Evolutionary conservation across 805 yeast species (phyloP), one percentile per base, ranked within the genome.

Genomic region (Isabelozyma heimii): DNA sequence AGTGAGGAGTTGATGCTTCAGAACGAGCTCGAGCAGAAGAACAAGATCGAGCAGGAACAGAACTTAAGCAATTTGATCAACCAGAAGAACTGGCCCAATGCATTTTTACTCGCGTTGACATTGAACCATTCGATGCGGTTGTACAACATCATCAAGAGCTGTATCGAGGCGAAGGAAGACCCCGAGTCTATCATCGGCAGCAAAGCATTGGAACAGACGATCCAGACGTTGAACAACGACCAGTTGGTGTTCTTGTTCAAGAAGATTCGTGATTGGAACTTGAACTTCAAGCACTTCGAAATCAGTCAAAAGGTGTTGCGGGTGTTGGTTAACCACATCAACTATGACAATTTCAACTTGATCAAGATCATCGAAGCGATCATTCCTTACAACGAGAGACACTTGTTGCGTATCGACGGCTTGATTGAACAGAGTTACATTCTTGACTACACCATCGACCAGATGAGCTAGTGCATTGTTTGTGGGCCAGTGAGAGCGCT

Each of bases 201-300:
- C 1, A 57, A 65, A 40, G 73, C 78, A 42, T 77, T 94, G 42
- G 97, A 91, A 57, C 63, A 72, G 13, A 80, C 85, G 9, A 79
- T 94, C 40, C 71, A 77, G 4, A 64, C 67, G 10, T 75, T 94
- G 47, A 79, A 73, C 24, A 72, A 80, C 33, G 86, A 82, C 1
- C 88, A 87, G 59, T 66, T 91, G 20, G 57, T 77, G 40, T 62
- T 73, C 10, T 65, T 94, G 20, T 79, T 94, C 65, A 81, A 81
- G 60, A 84, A 96, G 59, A 76, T 91, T 16, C 81, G 97, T 58
- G 96, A 90, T 62, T 94, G 99, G 99, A 94, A 94, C 65, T 85
- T 95, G 42, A 92, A 90, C 65, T 87, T 89, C 46, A 82, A 83
- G 60, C 84, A 89, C 37, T 89, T 89, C 60, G 82, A 80, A 45